Percentiles rank a stretch among this genome's conserved stretches.
phyloP scores from a whole-genome alignment of 495 filamentous ascomycete genomes.

The Aspergillus homomorphus region DNA sequence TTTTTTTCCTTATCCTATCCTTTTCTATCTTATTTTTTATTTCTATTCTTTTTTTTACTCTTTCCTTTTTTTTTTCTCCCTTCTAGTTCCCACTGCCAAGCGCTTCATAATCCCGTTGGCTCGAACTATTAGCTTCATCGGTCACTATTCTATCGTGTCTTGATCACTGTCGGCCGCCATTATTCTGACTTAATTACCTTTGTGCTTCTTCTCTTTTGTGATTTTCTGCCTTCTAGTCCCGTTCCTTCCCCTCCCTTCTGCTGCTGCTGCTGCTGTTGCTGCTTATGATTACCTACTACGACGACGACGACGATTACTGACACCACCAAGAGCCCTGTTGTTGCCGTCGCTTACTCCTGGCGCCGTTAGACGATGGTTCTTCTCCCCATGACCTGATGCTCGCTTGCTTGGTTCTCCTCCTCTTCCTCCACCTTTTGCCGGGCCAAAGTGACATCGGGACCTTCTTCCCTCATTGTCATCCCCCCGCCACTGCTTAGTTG shows the following conservation, averaged over 20 bases:
- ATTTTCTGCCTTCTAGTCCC: background rate
- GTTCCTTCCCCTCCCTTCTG: background rate
- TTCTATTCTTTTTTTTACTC: conserved; percentile 3
- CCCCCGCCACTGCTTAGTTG: background rate
- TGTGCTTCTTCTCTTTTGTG: background rate
- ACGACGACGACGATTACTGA: background rate
- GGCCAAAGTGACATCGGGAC: conserved; percentile 3
- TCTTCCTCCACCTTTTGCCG: background rate
- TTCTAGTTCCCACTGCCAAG: background rate
- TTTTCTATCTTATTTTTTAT: too few relatives aligned
- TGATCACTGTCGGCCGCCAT: background rate
- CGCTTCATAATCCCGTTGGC: conserved; percentile 4
- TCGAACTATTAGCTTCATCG: conserved; percentile 5
- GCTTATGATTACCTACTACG: background rate
- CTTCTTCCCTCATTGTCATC: conserved; percentile 1
- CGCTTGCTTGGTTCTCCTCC: background rate
- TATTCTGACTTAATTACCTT: conserved; percentile 1
- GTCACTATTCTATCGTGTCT: conserved; percentile 6
- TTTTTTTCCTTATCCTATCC: background rate
- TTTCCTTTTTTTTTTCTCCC: background rate
- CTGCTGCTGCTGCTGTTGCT: background rate
- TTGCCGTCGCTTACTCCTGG: background rate
- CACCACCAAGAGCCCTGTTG: background rate
- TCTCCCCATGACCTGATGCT: conserved; percentile 1
- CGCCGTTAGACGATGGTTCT: conserved; percentile 4